Conservation (phyloP, 2,329 filamentous ascomycete species). For the Talaromyces pinophilus region DNA sequence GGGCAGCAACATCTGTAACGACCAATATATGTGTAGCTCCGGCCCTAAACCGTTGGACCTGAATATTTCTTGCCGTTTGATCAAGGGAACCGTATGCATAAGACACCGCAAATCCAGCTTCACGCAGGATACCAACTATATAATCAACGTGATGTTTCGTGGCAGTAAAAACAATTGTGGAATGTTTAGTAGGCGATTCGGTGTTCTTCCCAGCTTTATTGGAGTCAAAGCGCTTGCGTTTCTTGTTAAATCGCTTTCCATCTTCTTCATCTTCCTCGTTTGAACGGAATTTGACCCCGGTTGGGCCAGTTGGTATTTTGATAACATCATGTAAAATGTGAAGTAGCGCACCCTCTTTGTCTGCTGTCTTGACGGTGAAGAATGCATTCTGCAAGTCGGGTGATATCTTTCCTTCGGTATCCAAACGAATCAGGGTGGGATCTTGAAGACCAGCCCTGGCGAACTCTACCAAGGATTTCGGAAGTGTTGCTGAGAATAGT, state of each 20-base stretch:
- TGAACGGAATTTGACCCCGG: constrained; percentile 53
- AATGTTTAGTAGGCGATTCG: constrained; percentile 80
- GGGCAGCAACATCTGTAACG: constrained; percentile 92
- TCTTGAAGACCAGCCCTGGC: constrained; percentile 91
- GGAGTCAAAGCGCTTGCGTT: constrained; percentile 52
- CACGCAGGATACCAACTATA: constrained; percentile 73
- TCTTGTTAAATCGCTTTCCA: constrained; percentile 44
- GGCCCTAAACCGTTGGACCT: constrained; percentile 84
- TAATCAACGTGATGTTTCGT: constrained; percentile 99
- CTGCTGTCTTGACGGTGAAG: constrained; percentile 86
- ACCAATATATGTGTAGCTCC: constrained; percentile 88
- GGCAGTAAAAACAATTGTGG: constrained; percentile 90
- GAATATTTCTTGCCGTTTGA: constrained; percentile 86
- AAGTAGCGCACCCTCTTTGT: constrained; percentile 90
- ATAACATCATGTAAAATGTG: constrained; percentile 90
- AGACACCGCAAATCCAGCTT: constrained; percentile 83
- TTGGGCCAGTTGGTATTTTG: constrained; percentile 73
- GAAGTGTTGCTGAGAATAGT: constrained; percentile 91
- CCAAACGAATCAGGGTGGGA: constrained; percentile 82
- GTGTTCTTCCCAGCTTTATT: constrained; percentile 54
- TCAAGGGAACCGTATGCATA: constrained; percentile 95
- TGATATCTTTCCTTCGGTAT: constrained; percentile 93
- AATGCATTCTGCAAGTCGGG: constrained; percentile 95
- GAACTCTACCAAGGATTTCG: constrained; percentile 93
- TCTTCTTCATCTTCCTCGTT: constrained; percentile 47